phyloP scores from a whole-genome alignment of 805 yeast species.

The Maudiozyma turicensis region DNA sequence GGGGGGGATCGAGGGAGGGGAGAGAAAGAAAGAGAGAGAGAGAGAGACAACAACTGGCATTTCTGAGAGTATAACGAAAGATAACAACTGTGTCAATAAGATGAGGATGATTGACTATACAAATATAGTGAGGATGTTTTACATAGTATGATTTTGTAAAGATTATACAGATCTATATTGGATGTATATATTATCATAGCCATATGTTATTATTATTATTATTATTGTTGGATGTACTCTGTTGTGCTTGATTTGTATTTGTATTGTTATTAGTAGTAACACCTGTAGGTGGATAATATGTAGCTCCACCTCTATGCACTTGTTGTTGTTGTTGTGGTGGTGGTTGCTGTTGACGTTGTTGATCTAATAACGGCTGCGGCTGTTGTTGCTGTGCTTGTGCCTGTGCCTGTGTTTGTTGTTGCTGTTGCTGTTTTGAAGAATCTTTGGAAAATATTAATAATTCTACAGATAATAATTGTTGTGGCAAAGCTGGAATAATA shows the following conservation, averaged over 20 bases:
- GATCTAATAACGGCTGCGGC: background rate
- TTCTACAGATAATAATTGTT: constrained; percentile 20
- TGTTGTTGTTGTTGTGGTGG: constrained; percentile 1
- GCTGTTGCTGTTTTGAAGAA: constrained; percentile 8
- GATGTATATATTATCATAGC: constrained; percentile 1
- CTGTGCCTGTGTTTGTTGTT: constrained; percentile 2
- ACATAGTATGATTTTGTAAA: no score
- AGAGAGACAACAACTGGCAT: no score
- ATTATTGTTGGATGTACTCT: background rate
- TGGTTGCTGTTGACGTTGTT: constrained; percentile 5
- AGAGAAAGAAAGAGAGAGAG: no score
- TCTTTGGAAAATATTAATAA: no score
- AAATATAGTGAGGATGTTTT: no score
- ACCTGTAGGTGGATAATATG: constrained; percentile 1
- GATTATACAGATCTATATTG: no score
- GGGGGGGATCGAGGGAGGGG: no score
- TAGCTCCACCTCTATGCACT: background rate
- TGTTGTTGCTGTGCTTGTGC: constrained; percentile 4
- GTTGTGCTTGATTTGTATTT: background rate
- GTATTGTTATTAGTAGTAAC: no score
- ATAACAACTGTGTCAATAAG: no score
- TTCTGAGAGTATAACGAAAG: no score
- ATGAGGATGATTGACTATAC: no score
- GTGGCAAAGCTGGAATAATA: constrained; percentile 21
- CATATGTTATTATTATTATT: constrained; percentile 5